phyloP scores from a whole-genome alignment of 768 basidiomycete species.

The Xerocomellus intermedius region DNA sequence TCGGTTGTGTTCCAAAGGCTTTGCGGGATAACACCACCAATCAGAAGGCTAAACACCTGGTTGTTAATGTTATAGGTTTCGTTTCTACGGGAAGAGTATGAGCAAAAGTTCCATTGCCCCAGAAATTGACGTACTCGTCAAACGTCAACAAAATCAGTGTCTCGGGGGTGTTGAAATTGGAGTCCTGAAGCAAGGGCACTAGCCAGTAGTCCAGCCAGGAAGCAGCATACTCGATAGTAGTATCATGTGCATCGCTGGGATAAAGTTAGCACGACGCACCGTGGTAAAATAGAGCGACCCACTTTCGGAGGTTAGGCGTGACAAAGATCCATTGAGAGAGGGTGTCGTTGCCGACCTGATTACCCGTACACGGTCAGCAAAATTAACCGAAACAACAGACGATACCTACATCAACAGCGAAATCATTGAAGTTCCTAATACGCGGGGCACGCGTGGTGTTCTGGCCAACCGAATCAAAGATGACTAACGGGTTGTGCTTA shows the following conservation, averaged over 20 bases:
- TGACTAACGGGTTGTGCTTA: slow-evolving; percentile 55
- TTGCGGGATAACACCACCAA: slow-evolving; percentile 47
- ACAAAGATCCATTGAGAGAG: slow-evolving; percentile 62
- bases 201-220: slow-evolving; percentile 52
- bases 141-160: slow-evolving; percentile 64
- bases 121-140: slow-evolving; percentile 49
- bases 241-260: slow-evolving; percentile 60
- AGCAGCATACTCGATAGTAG: slow-evolving; percentile 46
- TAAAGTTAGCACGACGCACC: not conserved
- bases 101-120: not conserved
- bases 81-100: slow-evolving; percentile 11
- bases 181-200: slow-evolving; percentile 46
- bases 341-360: slow-evolving; percentile 35
- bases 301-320: slow-evolving; percentile 54
- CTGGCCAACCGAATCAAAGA: slow-evolving; percentile 50
- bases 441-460: slow-evolving; percentile 40
- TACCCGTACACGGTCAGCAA: not conserved
- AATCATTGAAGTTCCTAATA: slow-evolving; percentile 62
- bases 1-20: slow-evolving; percentile 45
- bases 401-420: slow-evolving; percentile 47
- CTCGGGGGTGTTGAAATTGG: slow-evolving; percentile 49
- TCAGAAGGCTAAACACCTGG: slow-evolving; percentile 42
- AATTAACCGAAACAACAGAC: not conserved
- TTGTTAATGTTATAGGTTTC: slow-evolving; percentile 43
- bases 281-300: not conserved